Conservation (phyloP, 129 eudicot genomes). For the Chrysanthemum seticuspe region DNA sequence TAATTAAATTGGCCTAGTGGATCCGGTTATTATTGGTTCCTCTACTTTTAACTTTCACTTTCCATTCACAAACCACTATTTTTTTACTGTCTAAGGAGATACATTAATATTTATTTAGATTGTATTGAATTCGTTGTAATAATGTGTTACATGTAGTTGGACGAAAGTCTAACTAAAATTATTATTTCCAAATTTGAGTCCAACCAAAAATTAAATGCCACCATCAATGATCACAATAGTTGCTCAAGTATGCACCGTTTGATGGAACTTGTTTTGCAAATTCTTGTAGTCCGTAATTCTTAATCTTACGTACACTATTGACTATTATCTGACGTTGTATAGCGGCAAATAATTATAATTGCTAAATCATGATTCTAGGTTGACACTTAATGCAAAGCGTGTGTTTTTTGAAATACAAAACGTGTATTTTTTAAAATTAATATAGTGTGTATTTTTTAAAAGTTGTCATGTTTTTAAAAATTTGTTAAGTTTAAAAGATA, state of each 20-base stretch:
- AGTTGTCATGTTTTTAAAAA: no score
- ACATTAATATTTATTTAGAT: background rate
- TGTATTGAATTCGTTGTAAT: constrained; percentile 11
- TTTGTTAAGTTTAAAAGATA: no score
- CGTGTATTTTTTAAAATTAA: no score
- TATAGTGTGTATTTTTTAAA: no score
- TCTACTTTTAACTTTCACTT: background rate
- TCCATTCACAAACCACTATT: background rate
- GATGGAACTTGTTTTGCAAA: background rate
- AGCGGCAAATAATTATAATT: background rate
- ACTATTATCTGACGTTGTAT: background rate
- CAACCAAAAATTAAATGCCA: constrained; percentile 28
- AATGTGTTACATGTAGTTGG: constrained; percentile 27
- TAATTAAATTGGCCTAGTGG: no score
- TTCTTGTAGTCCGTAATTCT: background rate
- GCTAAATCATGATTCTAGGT: background rate
- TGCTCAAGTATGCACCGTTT: background rate
- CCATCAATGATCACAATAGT: constrained; percentile 34
- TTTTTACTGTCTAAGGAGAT: background rate
- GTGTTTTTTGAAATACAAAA: no score
- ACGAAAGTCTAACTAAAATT: constrained; percentile 22
- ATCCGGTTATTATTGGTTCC: no score
- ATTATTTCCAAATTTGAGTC: constrained; percentile 29
- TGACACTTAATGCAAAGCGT: no score
- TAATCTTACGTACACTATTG: background rate